Evolutionary conservation across 768 basidiomycete species (phyloP), one percentile per base, ranked within the genome.

Genomic region (Gloeopeniophorella convolvens): DNA sequence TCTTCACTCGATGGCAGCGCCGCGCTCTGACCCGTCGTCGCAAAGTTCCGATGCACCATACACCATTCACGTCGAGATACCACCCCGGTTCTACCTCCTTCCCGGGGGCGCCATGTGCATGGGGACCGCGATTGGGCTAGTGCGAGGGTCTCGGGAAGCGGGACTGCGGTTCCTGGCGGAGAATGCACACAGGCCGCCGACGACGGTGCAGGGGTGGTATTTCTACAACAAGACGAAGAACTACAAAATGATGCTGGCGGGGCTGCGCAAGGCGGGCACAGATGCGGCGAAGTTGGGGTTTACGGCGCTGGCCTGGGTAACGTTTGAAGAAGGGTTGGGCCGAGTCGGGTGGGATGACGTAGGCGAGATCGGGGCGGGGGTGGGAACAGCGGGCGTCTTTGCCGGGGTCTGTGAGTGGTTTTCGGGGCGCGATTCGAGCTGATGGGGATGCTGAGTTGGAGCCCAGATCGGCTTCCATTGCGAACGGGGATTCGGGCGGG

Each of bases 221-320:
- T 86, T 90, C 60, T 94, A 95, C 79, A 87, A 90, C 65, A 94
- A 94, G 73, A 92, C 89, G 24, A 95, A 94, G 67, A 94, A 94
- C 72, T 94, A 93, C 73, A 74, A 79, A 59, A 79, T 92, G 58
- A 75, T 90, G 61, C 73, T 82, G 54, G 84, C 77, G 0, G 90
- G 77, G 8, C 63, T 93, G 63, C 79, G 77, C 60, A 81, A 79
- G 13, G 90, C 78, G 5, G 84, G 75, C 1, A 54, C 56, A 48
- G 79, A 88, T 43, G 83, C 75, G 1, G 56, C 65, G 44, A 74
- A 71, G 60, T 66, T 90, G 33, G 74, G 73, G 12, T 58, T 64
- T 11, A 64, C 68, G n/a, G 77, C 69, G 34, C 57, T 70, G 16
- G 70, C 65, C 18, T 80, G 76, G 74, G 76, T 75, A 2, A 70